Evolutionary conservation across 2,329 filamentous ascomycete species (phyloP).

Genomic region (Penicillium janthinellum): DNA sequence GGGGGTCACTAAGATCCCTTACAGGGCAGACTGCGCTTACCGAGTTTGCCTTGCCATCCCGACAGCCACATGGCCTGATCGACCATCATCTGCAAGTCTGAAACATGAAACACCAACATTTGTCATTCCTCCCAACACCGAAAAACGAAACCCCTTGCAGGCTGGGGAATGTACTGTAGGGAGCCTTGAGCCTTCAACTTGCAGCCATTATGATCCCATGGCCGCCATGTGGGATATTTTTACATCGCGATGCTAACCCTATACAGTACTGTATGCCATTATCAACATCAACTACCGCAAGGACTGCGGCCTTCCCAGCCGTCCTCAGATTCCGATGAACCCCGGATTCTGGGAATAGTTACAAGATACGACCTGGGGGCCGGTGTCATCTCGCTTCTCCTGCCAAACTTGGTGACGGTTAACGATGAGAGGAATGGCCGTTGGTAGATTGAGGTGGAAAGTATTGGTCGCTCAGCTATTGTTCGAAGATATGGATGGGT

Average conservation of each 20-base stretch:
- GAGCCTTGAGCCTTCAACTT: background rate
- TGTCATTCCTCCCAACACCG: background rate
- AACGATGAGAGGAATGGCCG: background rate
- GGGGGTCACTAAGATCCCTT: background rate
- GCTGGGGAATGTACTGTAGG: background rate
- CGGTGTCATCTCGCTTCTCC: background rate
- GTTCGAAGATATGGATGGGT: background rate
- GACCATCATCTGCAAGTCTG: slow-evolving; percentile 1
- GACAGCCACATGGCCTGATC: slow-evolving; percentile 6
- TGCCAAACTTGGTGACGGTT: background rate
- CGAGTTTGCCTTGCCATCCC: slow-evolving; percentile 1
- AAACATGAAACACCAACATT: slow-evolving; percentile 7
- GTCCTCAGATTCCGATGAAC: too few species aligned
- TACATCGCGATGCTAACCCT: background rate
- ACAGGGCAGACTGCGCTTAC: background rate
- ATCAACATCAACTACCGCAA: background rate
- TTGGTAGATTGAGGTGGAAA: background rate
- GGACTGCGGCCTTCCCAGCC: background rate
- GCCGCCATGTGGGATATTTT: slow-evolving; percentile 1
- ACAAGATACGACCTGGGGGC: background rate
- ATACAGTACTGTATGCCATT: background rate
- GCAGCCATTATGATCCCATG: background rate
- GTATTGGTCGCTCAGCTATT: background rate
- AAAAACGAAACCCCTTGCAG: background rate
- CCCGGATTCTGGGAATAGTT: background rate